These are phyloP conservation scores for Leccinum boreale DNA, from an alignment of 768 basidiomycete species.

Conservation along the genomic window DNA sequence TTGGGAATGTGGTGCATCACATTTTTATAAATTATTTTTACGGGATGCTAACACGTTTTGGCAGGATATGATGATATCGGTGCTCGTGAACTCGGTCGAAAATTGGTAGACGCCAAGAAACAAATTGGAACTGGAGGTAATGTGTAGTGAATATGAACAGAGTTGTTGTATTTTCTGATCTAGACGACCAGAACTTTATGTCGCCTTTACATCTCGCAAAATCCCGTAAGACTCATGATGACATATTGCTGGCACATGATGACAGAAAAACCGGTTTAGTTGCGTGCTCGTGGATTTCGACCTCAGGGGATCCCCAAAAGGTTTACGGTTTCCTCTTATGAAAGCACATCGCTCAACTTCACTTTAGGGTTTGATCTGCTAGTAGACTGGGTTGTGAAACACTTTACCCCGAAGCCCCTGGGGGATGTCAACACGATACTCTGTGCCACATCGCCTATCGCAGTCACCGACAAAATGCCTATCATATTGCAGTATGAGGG, in stretches of 20 bases:
- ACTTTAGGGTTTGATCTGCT: slow-evolving; percentile 45
- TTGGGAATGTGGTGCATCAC: slow-evolving; percentile 59
- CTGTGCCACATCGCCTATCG: slow-evolving; percentile 47
- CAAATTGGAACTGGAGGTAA: slow-evolving; percentile 82
- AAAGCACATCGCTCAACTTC: background rate
- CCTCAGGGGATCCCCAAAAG: slow-evolving; percentile 39
- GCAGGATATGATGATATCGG: slow-evolving; percentile 75
- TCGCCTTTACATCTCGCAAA: slow-evolving; percentile 73
- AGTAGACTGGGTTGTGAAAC: slow-evolving; percentile 70
- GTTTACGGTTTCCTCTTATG: slow-evolving; percentile 29
- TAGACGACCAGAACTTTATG: slow-evolving; percentile 57
- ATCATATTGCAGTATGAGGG: slow-evolving; percentile 79
- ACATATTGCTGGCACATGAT: background rate
- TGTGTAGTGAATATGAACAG: background rate
- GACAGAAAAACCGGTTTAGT: slow-evolving; percentile 31
- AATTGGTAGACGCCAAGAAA: slow-evolving; percentile 54
- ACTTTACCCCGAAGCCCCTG: slow-evolving; percentile 50
- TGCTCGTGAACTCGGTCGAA: slow-evolving; percentile 50
- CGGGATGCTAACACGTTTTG: background rate
- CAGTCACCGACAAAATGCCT: slow-evolving; percentile 66
- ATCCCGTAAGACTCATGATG: slow-evolving; percentile 63
- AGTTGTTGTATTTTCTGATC: background rate
- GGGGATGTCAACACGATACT: slow-evolving; percentile 52
- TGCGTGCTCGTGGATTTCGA: slow-evolving; percentile 66
- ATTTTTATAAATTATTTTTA: background rate